Evolutionary conservation across 805 yeast species (phyloP).

Genomic region (Candida glaebosa): DNA sequence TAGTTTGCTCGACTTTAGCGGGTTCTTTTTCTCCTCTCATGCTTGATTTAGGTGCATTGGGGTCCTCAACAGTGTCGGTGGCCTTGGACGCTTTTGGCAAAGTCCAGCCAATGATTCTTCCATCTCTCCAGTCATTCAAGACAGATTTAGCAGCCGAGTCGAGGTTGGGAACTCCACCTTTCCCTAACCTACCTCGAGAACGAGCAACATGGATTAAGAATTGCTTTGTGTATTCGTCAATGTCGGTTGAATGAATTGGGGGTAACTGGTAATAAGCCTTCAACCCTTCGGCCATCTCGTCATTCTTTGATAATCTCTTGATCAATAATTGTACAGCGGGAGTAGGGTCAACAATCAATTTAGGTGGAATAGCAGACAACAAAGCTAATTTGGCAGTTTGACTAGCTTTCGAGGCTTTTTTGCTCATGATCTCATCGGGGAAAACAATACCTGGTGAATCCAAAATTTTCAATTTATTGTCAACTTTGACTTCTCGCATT

Average conservation of each 20-base stretch:
- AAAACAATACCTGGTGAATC: constrained; percentile 98
- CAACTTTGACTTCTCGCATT: constrained; percentile 87
- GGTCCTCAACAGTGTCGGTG: constrained; percentile 19
- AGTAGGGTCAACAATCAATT: constrained; percentile 77
- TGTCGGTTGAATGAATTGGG: constrained; percentile 65
- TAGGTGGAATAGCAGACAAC: constrained; percentile 85
- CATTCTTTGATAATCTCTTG: constrained; percentile 68
- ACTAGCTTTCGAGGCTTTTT: constrained; percentile 50
- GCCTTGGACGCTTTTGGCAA: constrained; percentile 58
- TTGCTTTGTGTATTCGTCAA: constrained; percentile 78
- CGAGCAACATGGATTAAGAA: constrained; percentile 92
- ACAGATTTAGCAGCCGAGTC: constrained; percentile 80
- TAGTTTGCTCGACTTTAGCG: constrained; percentile 59
- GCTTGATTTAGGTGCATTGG: constrained; percentile 36
- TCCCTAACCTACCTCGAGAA: constrained; percentile 84
- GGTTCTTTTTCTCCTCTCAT: constrained; percentile 43
- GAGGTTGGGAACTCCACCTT: constrained; percentile 90
- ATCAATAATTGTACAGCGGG: constrained; percentile 76
- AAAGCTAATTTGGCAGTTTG: constrained; percentile 88
- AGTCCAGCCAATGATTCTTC: constrained; percentile 89
- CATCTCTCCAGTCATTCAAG: constrained; percentile 95
- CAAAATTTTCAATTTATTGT: constrained; percentile 79
- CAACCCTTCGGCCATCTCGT: constrained; percentile 74
- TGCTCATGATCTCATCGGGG: constrained; percentile 56
- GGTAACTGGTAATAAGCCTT: constrained; percentile 75